Evolutionary conservation across 257 asterid genomes (phyloP).

Genomic region (Nicotiana noctiflora): DNA sequence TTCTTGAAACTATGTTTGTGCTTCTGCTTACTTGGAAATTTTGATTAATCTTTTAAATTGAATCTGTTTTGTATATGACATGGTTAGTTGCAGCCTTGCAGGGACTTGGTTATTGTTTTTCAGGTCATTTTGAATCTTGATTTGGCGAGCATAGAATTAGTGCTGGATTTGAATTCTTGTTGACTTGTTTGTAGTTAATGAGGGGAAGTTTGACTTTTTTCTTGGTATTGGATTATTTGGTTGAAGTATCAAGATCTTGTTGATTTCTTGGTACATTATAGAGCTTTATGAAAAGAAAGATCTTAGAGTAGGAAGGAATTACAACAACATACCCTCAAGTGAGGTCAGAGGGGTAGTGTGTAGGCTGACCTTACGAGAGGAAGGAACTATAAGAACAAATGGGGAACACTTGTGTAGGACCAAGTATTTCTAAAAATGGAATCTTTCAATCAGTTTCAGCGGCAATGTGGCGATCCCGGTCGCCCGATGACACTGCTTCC

Average conservation of each 20-base stretch:
- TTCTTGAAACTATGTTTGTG: background rate
- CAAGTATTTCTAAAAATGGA: slow-evolving; percentile 18
- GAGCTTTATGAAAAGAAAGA: background rate
- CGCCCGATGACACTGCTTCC: slow-evolving; percentile 11
- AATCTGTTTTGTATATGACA: background rate
- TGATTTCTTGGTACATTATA: background rate
- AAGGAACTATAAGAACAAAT: slow-evolving; percentile 3
- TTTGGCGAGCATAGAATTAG: background rate
- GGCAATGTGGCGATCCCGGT: slow-evolving; percentile 16
- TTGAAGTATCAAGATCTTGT: background rate
- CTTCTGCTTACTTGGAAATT: background rate
- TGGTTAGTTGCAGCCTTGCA: background rate
- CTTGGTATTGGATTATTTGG: background rate
- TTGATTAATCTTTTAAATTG: background rate
- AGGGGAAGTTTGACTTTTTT: background rate
- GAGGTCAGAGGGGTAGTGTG: too few species aligned
- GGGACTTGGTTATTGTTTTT: background rate
- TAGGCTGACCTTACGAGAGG: too few species aligned
- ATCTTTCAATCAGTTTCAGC: slow-evolving; percentile 19
- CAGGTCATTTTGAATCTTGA: background rate
- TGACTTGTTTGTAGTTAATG: background rate
- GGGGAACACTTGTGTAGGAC: slow-evolving; percentile 20
- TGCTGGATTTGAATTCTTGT: background rate
- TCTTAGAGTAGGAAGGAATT: background rate
- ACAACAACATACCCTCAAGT: background rate